phyloP scores from a whole-genome alignment of 129 eudicot species.

The Ambrosia trifida region DNA sequence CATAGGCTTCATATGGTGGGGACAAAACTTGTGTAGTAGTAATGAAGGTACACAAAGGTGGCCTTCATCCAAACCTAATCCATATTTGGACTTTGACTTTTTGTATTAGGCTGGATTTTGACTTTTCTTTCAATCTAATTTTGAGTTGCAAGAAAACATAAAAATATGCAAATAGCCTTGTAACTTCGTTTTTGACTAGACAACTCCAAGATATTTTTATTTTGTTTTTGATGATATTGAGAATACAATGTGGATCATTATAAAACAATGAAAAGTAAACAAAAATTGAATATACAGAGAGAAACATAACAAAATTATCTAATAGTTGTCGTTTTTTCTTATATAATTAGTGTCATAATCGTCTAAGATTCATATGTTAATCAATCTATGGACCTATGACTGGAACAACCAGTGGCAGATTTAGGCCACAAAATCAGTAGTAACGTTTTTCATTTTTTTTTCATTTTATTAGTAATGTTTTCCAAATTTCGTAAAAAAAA shows the following conservation, averaged over 20 bases:
- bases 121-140: neutral
- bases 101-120: conserved; percentile 15
- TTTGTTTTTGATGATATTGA: neutral
- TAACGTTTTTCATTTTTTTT: no score
- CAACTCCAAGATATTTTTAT: neutral
- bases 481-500: no score
- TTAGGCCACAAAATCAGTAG: no score
- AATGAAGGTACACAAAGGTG: conserved; percentile 11
- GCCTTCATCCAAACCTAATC: conserved; percentile 1
- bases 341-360: neutral
- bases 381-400: neutral
- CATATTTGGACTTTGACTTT: conserved; percentile 24
- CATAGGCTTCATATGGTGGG: conserved; percentile 19
- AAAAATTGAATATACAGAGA: neutral
- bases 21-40: conserved; percentile 13
- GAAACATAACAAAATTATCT: neutral
- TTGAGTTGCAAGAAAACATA: no score
- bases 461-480: no score
- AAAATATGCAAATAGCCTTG: neutral
- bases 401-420: neutral
- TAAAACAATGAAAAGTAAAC: neutral
- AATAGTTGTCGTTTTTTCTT: no score
- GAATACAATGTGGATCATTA: neutral
- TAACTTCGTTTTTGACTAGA: neutral
- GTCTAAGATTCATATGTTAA: neutral